A percentile compares a stretch with the other conserved stretches of the same genome.
Conservation (phyloP, 2,329 filamentous ascomycete genomes). For the Ophioceras dolichostomum region DNA sequence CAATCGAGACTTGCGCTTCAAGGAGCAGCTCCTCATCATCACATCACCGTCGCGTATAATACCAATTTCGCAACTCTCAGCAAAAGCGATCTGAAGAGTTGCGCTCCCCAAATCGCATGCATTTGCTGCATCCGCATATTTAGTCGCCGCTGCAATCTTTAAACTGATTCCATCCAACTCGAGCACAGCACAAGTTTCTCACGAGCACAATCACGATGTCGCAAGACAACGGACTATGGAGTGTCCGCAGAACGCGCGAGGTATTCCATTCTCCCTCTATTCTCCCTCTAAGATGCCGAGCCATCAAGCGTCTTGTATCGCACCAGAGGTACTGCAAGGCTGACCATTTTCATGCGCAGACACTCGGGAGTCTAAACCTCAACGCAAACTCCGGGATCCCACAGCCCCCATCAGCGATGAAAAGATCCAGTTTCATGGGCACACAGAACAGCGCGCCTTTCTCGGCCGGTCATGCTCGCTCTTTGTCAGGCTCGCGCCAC, state of each 20-base stretch:
- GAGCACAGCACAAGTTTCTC: not conserved
- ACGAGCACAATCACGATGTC: constrained; percentile 47
- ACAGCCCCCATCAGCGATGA: constrained; percentile 85
- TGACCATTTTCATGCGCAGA: constrained; percentile 36
- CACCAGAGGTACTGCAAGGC: not conserved
- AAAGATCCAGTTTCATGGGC: constrained; percentile 73
- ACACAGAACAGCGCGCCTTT: constrained; percentile 51
- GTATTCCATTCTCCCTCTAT: constrained; percentile 31
- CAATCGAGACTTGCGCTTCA: not conserved
- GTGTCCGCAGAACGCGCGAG: constrained; percentile 83
- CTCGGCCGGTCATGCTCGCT: constrained; percentile 63
- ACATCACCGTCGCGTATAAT: too few relatives aligned
- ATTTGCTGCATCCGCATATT: not conserved
- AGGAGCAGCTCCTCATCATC: too few relatives aligned
- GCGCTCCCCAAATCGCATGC: not conserved
- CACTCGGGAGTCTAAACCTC: constrained; percentile 72
- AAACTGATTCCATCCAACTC: not conserved
- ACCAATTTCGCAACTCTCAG: not conserved
- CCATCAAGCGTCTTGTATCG: not conserved
- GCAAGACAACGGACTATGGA: constrained; percentile 80
- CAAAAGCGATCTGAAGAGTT: not conserved
- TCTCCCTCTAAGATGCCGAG: not conserved
- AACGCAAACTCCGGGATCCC: constrained; percentile 77
- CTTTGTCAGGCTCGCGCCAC: constrained; percentile 71
- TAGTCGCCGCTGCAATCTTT: not conserved